A percentile compares a stretch with the other conserved stretches of the same genome.
These are phyloP conservation scores for Amaranthus cruentus DNA, from an alignment of 148 eudicot genomes.

Conservation along the genomic window DNA sequence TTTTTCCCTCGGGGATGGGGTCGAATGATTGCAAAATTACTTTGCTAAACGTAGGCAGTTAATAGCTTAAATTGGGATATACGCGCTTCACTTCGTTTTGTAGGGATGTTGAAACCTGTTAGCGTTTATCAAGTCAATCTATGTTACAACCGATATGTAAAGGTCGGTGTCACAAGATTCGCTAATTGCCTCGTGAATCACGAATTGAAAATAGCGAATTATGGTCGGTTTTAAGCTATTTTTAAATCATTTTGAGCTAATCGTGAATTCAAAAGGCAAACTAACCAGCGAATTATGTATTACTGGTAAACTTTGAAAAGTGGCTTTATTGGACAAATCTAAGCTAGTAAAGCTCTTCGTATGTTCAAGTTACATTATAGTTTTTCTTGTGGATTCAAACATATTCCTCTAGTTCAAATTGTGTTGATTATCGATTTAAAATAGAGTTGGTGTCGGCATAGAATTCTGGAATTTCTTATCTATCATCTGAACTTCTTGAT, in stretches of 20 bases:
- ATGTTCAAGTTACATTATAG: conserved; percentile 5
- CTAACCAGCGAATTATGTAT: too few species aligned
- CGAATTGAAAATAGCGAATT: too few species aligned
- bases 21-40: not conserved
- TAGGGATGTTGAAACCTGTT: not conserved
- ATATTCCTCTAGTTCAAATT: not conserved
- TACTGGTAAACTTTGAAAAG: not conserved
- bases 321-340: not conserved
- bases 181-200: too few species aligned
- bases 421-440: not conserved
- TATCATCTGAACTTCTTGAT: conserved; percentile 14
- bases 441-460: not conserved
- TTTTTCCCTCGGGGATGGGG: not conserved
- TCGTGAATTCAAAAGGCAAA: too few species aligned
- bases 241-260: too few species aligned
- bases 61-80: not conserved
- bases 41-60: not conserved
- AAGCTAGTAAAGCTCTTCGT: not conserved
- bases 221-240: too few species aligned
- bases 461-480: not conserved
- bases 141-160: too few species aligned
- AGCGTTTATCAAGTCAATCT: not conserved
- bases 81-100: not conserved
- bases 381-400: not conserved
- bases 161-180: too few species aligned